Conservation (phyloP, 306 rosid genomes). For the Cercis canadensis region DNA sequence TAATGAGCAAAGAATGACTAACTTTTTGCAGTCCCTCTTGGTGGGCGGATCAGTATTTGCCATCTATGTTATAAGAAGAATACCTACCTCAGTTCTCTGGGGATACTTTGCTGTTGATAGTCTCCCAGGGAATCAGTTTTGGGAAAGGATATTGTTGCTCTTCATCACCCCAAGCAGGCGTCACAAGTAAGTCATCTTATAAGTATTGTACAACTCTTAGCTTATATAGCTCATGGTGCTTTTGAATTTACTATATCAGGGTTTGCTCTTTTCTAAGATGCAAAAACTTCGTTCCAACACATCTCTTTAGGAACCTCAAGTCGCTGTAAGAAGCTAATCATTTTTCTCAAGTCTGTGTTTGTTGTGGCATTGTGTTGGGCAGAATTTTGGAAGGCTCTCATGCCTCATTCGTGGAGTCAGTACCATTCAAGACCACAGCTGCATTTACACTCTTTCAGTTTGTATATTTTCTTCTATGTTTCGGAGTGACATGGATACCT, state of each 20-base stretch:
- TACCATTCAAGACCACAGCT: conserved; percentile 84
- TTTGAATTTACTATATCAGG: too few relatives aligned
- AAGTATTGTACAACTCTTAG: background rate
- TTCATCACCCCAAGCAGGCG: conserved; percentile 57
- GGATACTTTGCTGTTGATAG: conserved; percentile 74
- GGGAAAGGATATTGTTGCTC: conserved; percentile 68
- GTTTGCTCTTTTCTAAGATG: too few relatives aligned
- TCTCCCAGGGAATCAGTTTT: conserved; percentile 73
- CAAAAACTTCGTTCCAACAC: too few relatives aligned
- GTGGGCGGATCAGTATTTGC: conserved; percentile 57
- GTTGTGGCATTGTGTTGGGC: conserved; percentile 19
- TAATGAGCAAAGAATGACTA: conserved; percentile 71
- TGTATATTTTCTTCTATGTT: conserved; percentile 70
- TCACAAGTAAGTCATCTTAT: conserved; percentile 56
- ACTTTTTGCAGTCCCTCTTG: conserved; percentile 61
- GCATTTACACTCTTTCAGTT: conserved; percentile 71
- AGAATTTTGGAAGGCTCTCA: conserved; percentile 83
- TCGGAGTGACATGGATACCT: conserved; percentile 87
- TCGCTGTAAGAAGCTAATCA: background rate
- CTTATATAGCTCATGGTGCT: too few relatives aligned
- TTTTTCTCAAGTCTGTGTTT: conserved; percentile 19
- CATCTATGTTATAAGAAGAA: conserved; percentile 52
- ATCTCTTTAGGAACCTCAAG: too few relatives aligned
- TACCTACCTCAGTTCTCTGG: conserved; percentile 91
- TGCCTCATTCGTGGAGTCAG: conserved; percentile 85